Evolutionary conservation across 2,329 filamentous ascomycete genomes (phyloP).

Genomic region (Uncinocarpus reesii): DNA sequence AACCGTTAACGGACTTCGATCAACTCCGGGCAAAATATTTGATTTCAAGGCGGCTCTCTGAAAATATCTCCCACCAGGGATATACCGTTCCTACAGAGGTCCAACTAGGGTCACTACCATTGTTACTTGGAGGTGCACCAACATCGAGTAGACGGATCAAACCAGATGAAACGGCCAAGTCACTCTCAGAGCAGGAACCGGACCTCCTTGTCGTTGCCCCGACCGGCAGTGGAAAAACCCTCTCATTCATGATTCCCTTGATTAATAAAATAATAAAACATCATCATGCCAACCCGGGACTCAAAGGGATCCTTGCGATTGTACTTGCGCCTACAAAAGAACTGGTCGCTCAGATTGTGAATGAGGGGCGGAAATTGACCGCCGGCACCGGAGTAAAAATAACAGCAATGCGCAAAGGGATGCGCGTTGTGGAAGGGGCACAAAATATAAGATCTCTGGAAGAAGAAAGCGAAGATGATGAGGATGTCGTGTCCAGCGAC

Average conservation of each 20-base stretch:
- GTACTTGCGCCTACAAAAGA: conserved; percentile 72
- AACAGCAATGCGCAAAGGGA: conserved; percentile 74
- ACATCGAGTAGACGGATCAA: conserved; percentile 1
- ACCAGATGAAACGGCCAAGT: conserved; percentile 17
- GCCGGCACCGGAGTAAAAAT: conserved; percentile 68
- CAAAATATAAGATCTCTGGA: conserved; percentile 31
- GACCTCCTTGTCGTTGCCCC: conserved; percentile 84
- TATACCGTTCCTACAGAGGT: conserved; percentile 88
- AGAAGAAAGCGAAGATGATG: conserved; percentile 28
- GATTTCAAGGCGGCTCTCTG: conserved; percentile 61
- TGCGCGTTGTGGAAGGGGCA: conserved; percentile 50
- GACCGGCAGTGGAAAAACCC: conserved; percentile 91
- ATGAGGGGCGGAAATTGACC: conserved; percentile 72
- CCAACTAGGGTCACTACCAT: conserved; percentile 72
- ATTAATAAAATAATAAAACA: conserved; percentile 61
- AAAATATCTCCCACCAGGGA: conserved; percentile 73
- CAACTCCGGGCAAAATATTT: conserved; percentile 61
- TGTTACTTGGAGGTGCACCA: conserved; percentile 51
- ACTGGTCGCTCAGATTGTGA: conserved; percentile 68
- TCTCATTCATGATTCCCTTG: conserved; percentile 81
- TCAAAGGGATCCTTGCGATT: conserved; percentile 55
- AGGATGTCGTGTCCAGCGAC: conserved; percentile 18
- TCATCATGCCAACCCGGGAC: conserved; percentile 41
- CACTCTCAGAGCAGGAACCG: conserved; percentile 34
- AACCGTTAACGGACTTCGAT: conserved; percentile 66